phyloP scores from a whole-genome alignment of 352 stramenopile genomes.

The Globisporangium orthogonon region DNA sequence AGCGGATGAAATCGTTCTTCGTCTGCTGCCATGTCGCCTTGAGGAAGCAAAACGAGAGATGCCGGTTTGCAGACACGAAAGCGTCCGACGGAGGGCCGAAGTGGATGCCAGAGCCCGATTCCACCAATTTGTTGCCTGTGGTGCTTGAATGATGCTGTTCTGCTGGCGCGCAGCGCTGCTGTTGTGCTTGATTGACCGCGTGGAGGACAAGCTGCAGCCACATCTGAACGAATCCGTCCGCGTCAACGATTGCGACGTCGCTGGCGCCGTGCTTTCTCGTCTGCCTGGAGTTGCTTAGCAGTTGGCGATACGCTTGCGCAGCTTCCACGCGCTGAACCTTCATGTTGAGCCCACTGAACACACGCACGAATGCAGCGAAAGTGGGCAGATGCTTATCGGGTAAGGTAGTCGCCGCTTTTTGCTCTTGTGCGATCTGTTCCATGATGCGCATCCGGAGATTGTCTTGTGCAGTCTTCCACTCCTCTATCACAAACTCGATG shows the following conservation, averaged over 20 bases:
- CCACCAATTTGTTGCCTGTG: neutral
- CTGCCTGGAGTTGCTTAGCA: constrained; percentile 14
- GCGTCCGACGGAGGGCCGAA: constrained; percentile 29
- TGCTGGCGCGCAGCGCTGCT: constrained; percentile 20
- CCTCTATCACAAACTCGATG: constrained; percentile 38
- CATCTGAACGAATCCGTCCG: constrained; percentile 18
- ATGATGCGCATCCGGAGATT: constrained; percentile 16
- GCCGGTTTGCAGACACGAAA: constrained; percentile 17
- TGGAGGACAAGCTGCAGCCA: constrained; percentile 26
- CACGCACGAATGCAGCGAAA: constrained; percentile 20
- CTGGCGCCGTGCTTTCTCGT: neutral
- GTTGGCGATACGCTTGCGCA: constrained; percentile 24
- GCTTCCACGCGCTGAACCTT: constrained; percentile 24
- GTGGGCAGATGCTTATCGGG: constrained; percentile 5
- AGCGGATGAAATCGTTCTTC: constrained; percentile 35
- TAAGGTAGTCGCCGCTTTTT: neutral
- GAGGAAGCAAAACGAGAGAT: constrained; percentile 30
- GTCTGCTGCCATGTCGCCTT: constrained; percentile 32
- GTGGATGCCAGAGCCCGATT: constrained; percentile 16
- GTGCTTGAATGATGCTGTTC: constrained; percentile 2
- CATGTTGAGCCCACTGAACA: constrained; percentile 27
- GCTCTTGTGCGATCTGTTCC: constrained; percentile 18
- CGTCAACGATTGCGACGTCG: constrained; percentile 7
- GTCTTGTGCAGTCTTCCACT: constrained; percentile 31
- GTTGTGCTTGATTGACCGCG: constrained; percentile 30